Evolutionary conservation across 2,329 filamentous ascomycete species (phyloP), one percentile per base, ranked within the genome.

Genomic region (Teratosphaeria zuluensis): DNA sequence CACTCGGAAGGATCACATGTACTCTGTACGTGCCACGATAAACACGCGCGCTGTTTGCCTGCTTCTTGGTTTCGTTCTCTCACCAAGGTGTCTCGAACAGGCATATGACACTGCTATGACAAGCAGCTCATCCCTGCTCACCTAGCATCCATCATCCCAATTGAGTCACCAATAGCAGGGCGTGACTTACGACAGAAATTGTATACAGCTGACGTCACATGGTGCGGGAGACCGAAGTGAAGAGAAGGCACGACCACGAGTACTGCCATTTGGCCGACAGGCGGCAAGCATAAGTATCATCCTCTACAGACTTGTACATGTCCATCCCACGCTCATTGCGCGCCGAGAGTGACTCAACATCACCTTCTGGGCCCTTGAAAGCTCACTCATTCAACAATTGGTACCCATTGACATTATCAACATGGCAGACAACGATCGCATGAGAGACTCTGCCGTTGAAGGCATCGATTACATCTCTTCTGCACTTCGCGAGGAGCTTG

Each of bases 401-500:
- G 8, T 5, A 48, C 19, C 19, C 5, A 42, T 5, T 4, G 24
- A 35, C 33, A 21, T 5, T n/a, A 19, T 4, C 42, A 24, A 48
- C n/a, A 48, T 48, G 42, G 42, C 19, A 19, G 42, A 48, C 16
- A 21, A 19, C n/a, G 19, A 21, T 24, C 8, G 42, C 19, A 21
- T 24, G 42, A 3, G 3, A 21, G 42, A 48, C n/a, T 48, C 42
- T 21, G 42, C 42, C 9, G 55, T 57, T 6, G 42, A 57, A 24
- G 55, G 55, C 30, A 30, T 59, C 12, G 58, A 60, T 33, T 30
- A 38, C 6, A 19, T 60, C 19, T 57, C 63, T 19, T 32, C 56
- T 9, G 84, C 89, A 73, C 81, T 95, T 63, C 77, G 88, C 72
- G 72, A 80, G 55, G 87, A 95, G 75, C 90, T 96, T 68, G 83